Percentiles rank a stretch among this genome's conserved stretches.
Evolutionary conservation across 2,329 filamentous ascomycete species (phyloP).

Genomic region (Trichophyton benhamiae): DNA sequence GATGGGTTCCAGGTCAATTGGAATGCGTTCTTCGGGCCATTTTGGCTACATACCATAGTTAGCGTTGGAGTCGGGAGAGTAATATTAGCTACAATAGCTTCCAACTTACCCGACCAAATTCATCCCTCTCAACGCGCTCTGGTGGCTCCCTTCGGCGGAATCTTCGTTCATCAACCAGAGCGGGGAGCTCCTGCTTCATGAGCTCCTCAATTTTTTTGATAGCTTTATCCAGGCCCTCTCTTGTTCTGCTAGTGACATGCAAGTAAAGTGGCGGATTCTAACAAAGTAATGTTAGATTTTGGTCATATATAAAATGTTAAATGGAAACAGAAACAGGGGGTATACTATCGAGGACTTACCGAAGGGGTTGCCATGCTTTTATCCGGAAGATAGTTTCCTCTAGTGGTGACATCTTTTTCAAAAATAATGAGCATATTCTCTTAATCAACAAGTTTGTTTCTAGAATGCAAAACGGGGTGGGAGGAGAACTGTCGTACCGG

Average conservation of each 20-base stretch:
- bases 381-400: slow-evolving; percentile 92
- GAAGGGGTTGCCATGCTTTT: slow-evolving; percentile 92
- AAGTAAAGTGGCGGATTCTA: slow-evolving; percentile 90
- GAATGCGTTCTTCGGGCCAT: slow-evolving; percentile 96
- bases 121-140: slow-evolving; percentile 74
- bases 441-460: slow-evolving; percentile 20
- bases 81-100: neutral
- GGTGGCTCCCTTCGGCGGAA: slow-evolving; percentile 70
- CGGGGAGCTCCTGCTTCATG: slow-evolving; percentile 91
- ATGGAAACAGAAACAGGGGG: neutral
- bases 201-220: slow-evolving; percentile 82
- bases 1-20: slow-evolving; percentile 78
- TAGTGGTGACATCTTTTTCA: slow-evolving; percentile 88
- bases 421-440: slow-evolving; percentile 49
- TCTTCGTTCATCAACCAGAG: slow-evolving; percentile 84
- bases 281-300: slow-evolving; percentile 3
- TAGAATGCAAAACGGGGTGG: slow-evolving; percentile 33
- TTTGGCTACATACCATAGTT: slow-evolving; percentile 53
- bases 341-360: slow-evolving; percentile 44
- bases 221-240: slow-evolving; percentile 81
- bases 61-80: slow-evolving; percentile 17
- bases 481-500: slow-evolving; percentile 69
- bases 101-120: slow-evolving; percentile 65
- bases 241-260: slow-evolving; percentile 84
- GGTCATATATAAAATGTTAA: neutral